phyloP scores from a whole-genome alignment of 1,139 yeast species.

The Candida freyschussii region DNA sequence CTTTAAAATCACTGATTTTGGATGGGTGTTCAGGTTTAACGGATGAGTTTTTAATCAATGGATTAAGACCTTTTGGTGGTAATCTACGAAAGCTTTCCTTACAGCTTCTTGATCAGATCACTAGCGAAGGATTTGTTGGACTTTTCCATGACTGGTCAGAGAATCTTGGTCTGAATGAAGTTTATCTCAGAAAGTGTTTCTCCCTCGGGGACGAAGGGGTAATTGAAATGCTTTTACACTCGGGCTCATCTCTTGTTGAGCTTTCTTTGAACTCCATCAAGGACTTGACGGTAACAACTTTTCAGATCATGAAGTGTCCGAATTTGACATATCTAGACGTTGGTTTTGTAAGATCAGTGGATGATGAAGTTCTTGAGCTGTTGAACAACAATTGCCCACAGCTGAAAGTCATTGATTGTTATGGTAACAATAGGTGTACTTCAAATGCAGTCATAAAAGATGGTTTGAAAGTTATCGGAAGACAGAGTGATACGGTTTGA shows the following conservation, averaged over 20 bases:
- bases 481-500: slow-evolving; percentile 56
- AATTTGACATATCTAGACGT: slow-evolving; percentile 60
- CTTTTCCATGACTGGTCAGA: slow-evolving; percentile 50
- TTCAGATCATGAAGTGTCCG: slow-evolving; percentile 48
- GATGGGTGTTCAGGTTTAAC: slow-evolving; percentile 74
- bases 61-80: slow-evolving; percentile 55
- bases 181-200: slow-evolving; percentile 64
- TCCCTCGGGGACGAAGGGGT: slow-evolving; percentile 60
- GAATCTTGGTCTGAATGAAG: slow-evolving; percentile 54
- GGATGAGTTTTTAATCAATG: slow-evolving; percentile 55
- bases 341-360: slow-evolving; percentile 73
- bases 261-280: slow-evolving; percentile 68
- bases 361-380: slow-evolving; percentile 54
- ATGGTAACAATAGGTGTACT: slow-evolving; percentile 72
- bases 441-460: slow-evolving; percentile 45
- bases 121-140: slow-evolving; percentile 57
- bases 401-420: slow-evolving; percentile 65
- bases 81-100: slow-evolving; percentile 51
- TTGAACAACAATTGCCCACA: slow-evolving; percentile 55
- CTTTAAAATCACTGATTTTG: slow-evolving; percentile 50
- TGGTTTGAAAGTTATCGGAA: slow-evolving; percentile 65
- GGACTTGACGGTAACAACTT: slow-evolving; percentile 45
- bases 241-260: slow-evolving; percentile 60
- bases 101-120: slow-evolving; percentile 50
- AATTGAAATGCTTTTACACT: slow-evolving; percentile 56